Evolutionary conservation across 768 basidiomycete genomes (phyloP).

Genomic region (Russula foetens): DNA sequence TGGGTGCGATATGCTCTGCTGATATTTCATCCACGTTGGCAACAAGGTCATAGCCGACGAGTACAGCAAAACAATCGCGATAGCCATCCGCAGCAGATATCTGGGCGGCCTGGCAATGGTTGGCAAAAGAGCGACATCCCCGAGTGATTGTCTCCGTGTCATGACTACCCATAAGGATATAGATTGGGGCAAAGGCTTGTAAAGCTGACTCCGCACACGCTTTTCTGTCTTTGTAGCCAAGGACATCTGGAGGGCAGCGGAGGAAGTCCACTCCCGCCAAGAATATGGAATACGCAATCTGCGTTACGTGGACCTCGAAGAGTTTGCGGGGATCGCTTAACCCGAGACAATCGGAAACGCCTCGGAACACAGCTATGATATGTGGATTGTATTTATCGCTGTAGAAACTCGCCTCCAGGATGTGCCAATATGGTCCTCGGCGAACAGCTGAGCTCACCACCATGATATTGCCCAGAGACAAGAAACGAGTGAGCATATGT

Average conservation of each 20-base stretch:
- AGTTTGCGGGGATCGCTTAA: constrained; percentile 50
- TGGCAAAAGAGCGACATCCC: constrained; percentile 43
- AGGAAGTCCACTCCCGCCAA: constrained; percentile 41
- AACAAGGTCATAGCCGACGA: constrained; percentile 55
- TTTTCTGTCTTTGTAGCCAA: constrained; percentile 65
- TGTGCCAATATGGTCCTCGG: constrained; percentile 80
- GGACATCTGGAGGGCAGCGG: constrained; percentile 55
- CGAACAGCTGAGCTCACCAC: constrained; percentile 69
- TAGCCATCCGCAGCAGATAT: constrained; percentile 44
- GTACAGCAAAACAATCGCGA: constrained; percentile 56
- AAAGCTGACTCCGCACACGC: constrained; percentile 65
- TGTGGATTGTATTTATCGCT: constrained; percentile 32
- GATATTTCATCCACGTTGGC: constrained; percentile 34
- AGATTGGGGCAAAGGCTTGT: constrained; percentile 54
- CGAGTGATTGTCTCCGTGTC: constrained; percentile 25
- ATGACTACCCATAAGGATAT: constrained; percentile 41
- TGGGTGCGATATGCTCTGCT: not conserved
- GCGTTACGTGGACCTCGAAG: constrained; percentile 72
- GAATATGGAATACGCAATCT: constrained; percentile 62
- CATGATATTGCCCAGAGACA: constrained; percentile 70
- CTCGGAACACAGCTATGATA: constrained; percentile 45
- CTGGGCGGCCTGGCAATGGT: constrained; percentile 55
- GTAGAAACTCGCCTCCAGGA: constrained; percentile 61
- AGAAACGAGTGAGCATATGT: constrained; percentile 60
- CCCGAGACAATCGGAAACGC: constrained; percentile 62